Evolutionary conservation across 1,284 basidiomycete species (phyloP), one percentile per base, ranked within the genome.

Genomic region (Rhodotorula sp.): DNA sequence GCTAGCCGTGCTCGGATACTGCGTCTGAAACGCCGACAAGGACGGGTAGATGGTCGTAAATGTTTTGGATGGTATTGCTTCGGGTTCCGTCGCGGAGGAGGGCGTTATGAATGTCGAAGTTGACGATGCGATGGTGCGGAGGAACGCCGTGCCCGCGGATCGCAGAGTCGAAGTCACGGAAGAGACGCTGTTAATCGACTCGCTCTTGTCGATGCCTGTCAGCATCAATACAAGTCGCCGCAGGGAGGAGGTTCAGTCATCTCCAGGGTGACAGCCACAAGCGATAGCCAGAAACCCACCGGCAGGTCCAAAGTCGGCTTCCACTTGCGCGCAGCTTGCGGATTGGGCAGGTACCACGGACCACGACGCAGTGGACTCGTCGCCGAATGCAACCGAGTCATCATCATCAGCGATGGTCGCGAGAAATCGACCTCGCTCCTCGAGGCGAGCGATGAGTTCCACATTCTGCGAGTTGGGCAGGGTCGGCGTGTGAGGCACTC

Each of bases 401-500:
- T 57, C 64, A 1, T 30, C 56, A 5, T 30, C 26, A 17, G 6
- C 33, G 12, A 44, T 17, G 29, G 29, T 26, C 14, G 62, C 5
- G 6, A 62, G 37, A 15, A 44, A 30, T 1, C 37, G 37, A n/a
- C 68, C 68, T 29, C 68, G 51, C 12, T 60, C 49, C 42, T 60
- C 5, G 30, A 73, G 57, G 10, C 68, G 62, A 5, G 46, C 30
- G 29, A 73, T 51, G 33, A 73, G 61, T 6, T 73, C 71, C 0
- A 57, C 33, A 37, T 70, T 73, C 71, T 72, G 67, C 37, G 22
- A 6, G 4, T 44, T 6, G 6, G 29, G 3, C 14, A 6, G 29
- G 5, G 54, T 55, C 54, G 33, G n/a, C 54, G 53, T 17, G 4
- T 7, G 24, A 30, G 14, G 22, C 4, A 2, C 14, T 26, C 14